Evolutionary conservation across 1,139 yeast species (phyloP), one percentile per base, ranked within the genome.

Genomic region (Suhomyces bribrorum): DNA sequence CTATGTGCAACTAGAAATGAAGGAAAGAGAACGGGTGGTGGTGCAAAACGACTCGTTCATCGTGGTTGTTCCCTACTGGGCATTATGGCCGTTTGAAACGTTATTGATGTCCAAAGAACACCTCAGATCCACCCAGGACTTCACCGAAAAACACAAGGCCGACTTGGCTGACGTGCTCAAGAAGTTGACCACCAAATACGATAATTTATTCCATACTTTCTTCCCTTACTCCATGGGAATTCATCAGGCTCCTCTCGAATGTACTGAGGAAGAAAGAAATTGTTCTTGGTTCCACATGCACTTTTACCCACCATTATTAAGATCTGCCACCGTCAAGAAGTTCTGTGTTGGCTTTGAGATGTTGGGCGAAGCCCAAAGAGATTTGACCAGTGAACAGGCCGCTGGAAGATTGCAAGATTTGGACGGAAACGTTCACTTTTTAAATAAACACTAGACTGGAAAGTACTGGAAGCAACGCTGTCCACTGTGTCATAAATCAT

Each of bases 191-290:
- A 74, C 73, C 31, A 79, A 81, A 48, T 84, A 84, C 60, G 92
- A 84, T 61, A 84, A 84, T 56, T 66, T 84, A 41, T 84, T 84
- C 59, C 67, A 74, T 56, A 79, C 86, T 5, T 76, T 80, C 31
- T 84, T 84, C 69, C 90, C 92, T 2, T 84, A 84, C 61, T 82
- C 89, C 1, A 83, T 84, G 90, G 92, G 92, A 14, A 64, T 84
- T 16, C 92, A 84, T 59, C 92, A 84, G 59, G 83, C 86, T 8
- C 84, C 83, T 31, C 64, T 80, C 50, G 65, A 68, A 20, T 61
- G 71, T 17, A 54, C 64, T 16, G 64, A 66, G 9, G 64, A 64
- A 31, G 66, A 64, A 34, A 54, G 52, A 33, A 60, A 69, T 5
- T 54, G 64, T 25, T 75, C 83, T 41, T 86, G 86, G 79, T 79